Conservation (phyloP, 805 yeast species). For the Zygotorulaspora danielsina region DNA sequence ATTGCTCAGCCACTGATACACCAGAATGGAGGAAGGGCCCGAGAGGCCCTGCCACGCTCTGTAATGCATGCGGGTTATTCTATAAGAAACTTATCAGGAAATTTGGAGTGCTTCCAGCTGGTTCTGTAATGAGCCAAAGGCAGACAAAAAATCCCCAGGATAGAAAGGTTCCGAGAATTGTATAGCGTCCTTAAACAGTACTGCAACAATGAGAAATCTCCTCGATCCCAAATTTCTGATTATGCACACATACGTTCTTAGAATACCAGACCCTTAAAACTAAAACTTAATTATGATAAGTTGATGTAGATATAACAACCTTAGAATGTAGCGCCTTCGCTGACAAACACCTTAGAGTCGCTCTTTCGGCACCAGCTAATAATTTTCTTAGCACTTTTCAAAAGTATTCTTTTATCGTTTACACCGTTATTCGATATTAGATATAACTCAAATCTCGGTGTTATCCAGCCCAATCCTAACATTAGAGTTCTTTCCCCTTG, state of each 20-base stretch:
- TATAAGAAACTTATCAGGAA: slow-evolving; percentile 60
- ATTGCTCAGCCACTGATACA: slow-evolving; percentile 34
- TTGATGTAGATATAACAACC: too few relatives aligned
- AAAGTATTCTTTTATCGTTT: slow-evolving; percentile 47
- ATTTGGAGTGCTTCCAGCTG: slow-evolving; percentile 17
- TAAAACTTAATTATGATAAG: too few relatives aligned
- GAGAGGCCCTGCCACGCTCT: slow-evolving; percentile 65
- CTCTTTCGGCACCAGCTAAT: slow-evolving; percentile 73
- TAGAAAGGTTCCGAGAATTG: slow-evolving; percentile 17
- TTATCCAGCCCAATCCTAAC: slow-evolving; percentile 50
- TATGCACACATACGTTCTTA: too few relatives aligned
- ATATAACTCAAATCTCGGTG: slow-evolving; percentile 59
- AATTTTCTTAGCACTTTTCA: slow-evolving; percentile 59
- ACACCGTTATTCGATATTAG: slow-evolving; percentile 53
- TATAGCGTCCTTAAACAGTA: too few relatives aligned
- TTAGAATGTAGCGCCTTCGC: slow-evolving; percentile 65
- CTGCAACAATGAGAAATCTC: slow-evolving; percentile 2
- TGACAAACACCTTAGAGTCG: slow-evolving; percentile 65
- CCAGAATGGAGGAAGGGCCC: slow-evolving; percentile 89
- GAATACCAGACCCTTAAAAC: too few relatives aligned
- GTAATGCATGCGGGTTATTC: slow-evolving; percentile 80
- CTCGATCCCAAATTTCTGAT: too few relatives aligned
- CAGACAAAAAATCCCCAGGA: slow-evolving; percentile 15
- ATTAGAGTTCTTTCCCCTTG: slow-evolving; percentile 24
- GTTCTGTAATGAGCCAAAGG: slow-evolving; percentile 17